phyloP scores from a whole-genome alignment of 345 rosid species.

The Corymbia maculata region DNA sequence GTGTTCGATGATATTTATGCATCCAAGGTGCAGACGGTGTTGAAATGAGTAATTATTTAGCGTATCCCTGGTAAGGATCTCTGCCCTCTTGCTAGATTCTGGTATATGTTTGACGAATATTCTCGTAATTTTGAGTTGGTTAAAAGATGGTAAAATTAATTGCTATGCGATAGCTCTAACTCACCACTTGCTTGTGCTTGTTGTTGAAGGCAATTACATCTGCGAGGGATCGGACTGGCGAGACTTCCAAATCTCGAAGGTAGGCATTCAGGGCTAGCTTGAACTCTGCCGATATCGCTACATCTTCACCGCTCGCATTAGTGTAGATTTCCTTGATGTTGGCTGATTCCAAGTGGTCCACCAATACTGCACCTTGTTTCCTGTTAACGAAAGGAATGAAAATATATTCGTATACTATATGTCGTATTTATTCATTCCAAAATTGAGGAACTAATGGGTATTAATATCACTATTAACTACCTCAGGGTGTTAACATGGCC shows the following conservation, averaged over 20 bases:
- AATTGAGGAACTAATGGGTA: neutral
- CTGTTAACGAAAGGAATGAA: constrained; percentile 8
- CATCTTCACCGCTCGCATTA: constrained; percentile 21
- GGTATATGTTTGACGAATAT: no score
- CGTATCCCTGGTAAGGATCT: no score
- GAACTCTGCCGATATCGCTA: constrained; percentile 38
- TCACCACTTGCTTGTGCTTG: constrained; percentile 27
- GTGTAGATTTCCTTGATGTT: constrained; percentile 10
- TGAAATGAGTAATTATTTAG: neutral
- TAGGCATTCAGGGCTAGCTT: constrained; percentile 41
- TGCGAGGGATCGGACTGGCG: constrained; percentile 49
- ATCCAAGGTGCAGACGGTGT: neutral
- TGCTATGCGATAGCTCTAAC: neutral
- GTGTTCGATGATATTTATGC: neutral
- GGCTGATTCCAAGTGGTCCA: constrained; percentile 28
- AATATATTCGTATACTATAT: neutral
- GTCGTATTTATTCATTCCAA: no score
- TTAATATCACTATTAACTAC: constrained; percentile 6
- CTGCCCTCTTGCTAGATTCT: no score
- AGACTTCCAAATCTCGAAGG: constrained; percentile 23
- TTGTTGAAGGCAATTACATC: constrained; percentile 45
- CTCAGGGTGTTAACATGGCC: constrained; percentile 31
- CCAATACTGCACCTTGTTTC: constrained; percentile 32
- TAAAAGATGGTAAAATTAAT: no score
- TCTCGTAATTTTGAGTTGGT: no score